phyloP scores from a whole-genome alignment of 1,139 yeast genomes.

The Taiozyma onychis region DNA sequence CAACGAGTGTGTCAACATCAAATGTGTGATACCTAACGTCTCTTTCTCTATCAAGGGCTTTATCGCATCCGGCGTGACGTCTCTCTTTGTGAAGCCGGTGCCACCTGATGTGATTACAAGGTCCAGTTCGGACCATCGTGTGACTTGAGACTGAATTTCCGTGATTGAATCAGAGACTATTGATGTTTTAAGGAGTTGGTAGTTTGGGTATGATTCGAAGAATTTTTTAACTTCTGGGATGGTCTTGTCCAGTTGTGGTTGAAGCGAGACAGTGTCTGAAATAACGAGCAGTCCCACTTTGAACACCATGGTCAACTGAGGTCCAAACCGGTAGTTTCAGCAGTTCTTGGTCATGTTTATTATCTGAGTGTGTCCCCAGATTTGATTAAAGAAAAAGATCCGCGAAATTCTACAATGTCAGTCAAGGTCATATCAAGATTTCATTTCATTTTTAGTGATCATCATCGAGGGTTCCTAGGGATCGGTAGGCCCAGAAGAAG shows the following conservation, averaged over 20 bases:
- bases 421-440: neutral
- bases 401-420: neutral
- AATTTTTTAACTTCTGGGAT: conserved; percentile 1
- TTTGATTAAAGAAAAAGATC: no score
- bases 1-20: conserved; percentile 36
- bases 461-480: neutral
- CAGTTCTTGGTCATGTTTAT: no score
- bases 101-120: conserved; percentile 41
- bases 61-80: conserved; percentile 45
- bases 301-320: neutral
- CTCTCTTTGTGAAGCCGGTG: conserved; percentile 40
- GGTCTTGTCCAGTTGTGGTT: conserved; percentile 25
- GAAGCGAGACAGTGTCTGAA: conserved; percentile 33
- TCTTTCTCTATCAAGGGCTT: conserved; percentile 32
- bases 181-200: neutral
- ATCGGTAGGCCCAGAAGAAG: neutral
- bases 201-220: neutral
- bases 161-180: conserved; percentile 29
- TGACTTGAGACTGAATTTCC: conserved; percentile 27
- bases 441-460: neutral
- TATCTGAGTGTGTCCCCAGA: no score
- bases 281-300: conserved; percentile 30
- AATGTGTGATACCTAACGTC: conserved; percentile 43
- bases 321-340: neutral
- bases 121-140: conserved; percentile 18